Evolutionary conservation across 306 rosid species (phyloP), one percentile per base, ranked within the genome.

Genomic region (Malus sieversii): DNA sequence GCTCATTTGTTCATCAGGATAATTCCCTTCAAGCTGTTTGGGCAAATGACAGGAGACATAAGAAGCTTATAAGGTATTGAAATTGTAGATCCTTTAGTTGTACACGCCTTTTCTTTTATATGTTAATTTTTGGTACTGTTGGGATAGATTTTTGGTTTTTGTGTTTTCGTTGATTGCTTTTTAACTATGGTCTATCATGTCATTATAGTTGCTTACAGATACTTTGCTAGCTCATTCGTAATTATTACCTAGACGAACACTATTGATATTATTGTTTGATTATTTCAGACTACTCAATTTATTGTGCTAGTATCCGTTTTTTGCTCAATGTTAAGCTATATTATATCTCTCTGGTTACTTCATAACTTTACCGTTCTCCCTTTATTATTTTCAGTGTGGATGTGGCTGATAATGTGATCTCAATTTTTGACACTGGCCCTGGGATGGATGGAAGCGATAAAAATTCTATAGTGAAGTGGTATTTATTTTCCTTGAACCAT

Each of bases 1-100:
- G 38, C 73, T 75, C 27, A 38, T 84, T 52, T 72, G 40, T 72
- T 7, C 32, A 45, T 42, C 86, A 90, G 92, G 96, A 90, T 78
- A 90, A 90, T 81, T 86, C 92, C 69, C 81, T 87, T 81, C 92
- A 90, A 77, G 96, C 90, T 2, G 90, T 90, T 23, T 90, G 96
- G 96, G 83, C 80, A 40, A 87, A 77, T 32, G 25, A 35, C 8
- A 25, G 55, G 30, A 68, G 71, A 10, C 29, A 83, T n/a, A 61
- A 75, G 44, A 84, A 83, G 80, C 71, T 83, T 40, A 63, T 90
- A 23, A 73, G 87, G 92, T 86, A 75, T 42, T 74, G 16, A 16
- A 45, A 33, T 22, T 57, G 67, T 58, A 58, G 25, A 72, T 72
- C 40, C 16, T 8, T 22, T 6, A 57, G 9, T 58, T 38, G 15